Evolutionary conservation across 2,329 filamentous ascomycete genomes (phyloP), one percentile per base, ranked within the genome.

Genomic region (Nemania sp.): DNA sequence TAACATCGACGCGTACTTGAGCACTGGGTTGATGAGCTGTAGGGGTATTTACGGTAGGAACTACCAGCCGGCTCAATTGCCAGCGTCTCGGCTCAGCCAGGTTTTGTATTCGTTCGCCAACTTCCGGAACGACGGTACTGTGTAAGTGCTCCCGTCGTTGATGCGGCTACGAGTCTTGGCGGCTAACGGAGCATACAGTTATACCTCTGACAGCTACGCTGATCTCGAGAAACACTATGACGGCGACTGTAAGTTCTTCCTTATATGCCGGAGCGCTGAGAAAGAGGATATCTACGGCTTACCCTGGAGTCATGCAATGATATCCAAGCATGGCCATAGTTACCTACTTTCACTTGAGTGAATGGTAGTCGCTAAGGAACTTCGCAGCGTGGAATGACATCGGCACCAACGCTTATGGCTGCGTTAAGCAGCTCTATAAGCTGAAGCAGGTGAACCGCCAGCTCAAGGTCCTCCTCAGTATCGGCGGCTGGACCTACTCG

Each of bases 401-500:
- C 0, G 82, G 89, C 5, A 88, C 80, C 63, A 95, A 96, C 71
- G 85, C 89, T 48, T 95, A 94, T 67, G 92, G 92, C 40, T 90
- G 87, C 71, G 75, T 91, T 54, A 95, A 95, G 77, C 90, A 96
- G 70, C 79, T 96, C 1, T 91, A 85, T 72, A 77, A 90, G 7
- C 79, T 92, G 45, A 96, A 96, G 77, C 87, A 93, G 74, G 75
- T 81, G 59, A 88, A 96, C 74, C 87, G 91, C 15, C 84, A 91
- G 48, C 75, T 96, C 55, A 96, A 96, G 72, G 81, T 89, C 1
- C 79, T 96, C 20, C 82, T 96, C 3, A 90, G 86, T 48, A 91
- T 97, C 65, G 92, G 92, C 49, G 92, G 92, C 32, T 96, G 90
- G 90, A 92, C 90, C 0, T 95, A 91, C 75, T 92, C 90, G 1